Evolutionary conservation across 1,284 basidiomycete genomes (phyloP).

Genomic region (Boletus subluridellus): DNA sequence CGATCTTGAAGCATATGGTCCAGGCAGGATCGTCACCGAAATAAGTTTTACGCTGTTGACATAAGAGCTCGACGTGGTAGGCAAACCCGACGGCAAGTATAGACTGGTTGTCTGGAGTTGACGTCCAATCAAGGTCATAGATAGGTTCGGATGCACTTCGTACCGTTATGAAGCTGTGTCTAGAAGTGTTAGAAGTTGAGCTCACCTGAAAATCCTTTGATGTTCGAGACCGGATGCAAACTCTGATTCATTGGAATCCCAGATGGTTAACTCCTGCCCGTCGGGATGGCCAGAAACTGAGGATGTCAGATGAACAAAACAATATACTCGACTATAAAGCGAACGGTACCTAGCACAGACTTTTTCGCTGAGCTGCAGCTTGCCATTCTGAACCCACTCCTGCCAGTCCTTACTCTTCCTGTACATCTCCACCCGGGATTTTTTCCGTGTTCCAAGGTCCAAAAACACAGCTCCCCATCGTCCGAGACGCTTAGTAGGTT

Average conservation of each 20-base stretch:
- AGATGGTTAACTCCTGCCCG: slow-evolving; percentile 82
- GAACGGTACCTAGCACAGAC: slow-evolving; percentile 64
- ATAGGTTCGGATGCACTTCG: slow-evolving; percentile 49
- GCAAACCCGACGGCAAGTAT: slow-evolving; percentile 85
- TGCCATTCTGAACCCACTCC: slow-evolving; percentile 61
- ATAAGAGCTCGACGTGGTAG: slow-evolving; percentile 75
- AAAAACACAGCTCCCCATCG: slow-evolving; percentile 76
- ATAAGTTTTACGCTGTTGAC: slow-evolving; percentile 86
- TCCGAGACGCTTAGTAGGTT: slow-evolving; percentile 74
- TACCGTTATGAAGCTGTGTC: not conserved
- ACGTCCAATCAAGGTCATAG: slow-evolving; percentile 85
- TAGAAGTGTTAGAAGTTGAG: slow-evolving; percentile 13
- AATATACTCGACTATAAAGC: not conserved
- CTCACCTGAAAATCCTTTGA: slow-evolving; percentile 56
- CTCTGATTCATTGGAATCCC: slow-evolving; percentile 93
- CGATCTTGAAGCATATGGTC: slow-evolving; percentile 70
- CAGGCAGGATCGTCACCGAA: slow-evolving; percentile 79
- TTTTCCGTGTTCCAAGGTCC: slow-evolving; percentile 59
- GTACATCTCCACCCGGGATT: slow-evolving; percentile 60
- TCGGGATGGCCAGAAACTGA: slow-evolving; percentile 54
- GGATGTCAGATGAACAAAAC: slow-evolving; percentile 9
- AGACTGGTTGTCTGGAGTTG: slow-evolving; percentile 85
- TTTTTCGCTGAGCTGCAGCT: slow-evolving; percentile 88
- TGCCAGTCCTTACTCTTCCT: slow-evolving; percentile 70
- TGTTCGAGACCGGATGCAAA: slow-evolving; percentile 88